Evolutionary conservation across 2,329 filamentous ascomycete species (phyloP).

Genomic region (Meredithiella fracta): DNA sequence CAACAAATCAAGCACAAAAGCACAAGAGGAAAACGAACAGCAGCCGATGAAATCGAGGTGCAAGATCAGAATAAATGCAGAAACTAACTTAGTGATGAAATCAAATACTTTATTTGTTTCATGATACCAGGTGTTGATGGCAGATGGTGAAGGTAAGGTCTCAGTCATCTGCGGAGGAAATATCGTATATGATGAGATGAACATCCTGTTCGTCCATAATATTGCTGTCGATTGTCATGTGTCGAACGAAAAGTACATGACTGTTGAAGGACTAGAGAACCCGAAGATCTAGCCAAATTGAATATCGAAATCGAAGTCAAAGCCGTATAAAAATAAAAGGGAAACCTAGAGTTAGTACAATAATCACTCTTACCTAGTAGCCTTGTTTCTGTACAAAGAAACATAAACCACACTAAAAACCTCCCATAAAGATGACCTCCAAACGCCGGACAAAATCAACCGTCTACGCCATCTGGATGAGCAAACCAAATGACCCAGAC

Average conservation of each 20-base stretch:
- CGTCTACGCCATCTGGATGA: background rate
- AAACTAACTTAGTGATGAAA: background rate
- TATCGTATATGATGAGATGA: too few relatives aligned
- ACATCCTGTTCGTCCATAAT: too few relatives aligned
- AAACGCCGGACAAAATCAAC: background rate
- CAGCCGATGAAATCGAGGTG: too few relatives aligned
- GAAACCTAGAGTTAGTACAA: slow-evolving; percentile 2
- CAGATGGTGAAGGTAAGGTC: background rate
- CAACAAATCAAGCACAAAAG: background rate
- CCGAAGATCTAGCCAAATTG: too few relatives aligned
- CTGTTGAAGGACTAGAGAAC: too few relatives aligned
- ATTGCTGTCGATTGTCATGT: too few relatives aligned
- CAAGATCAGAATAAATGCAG: too few relatives aligned
- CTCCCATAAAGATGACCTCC: background rate
- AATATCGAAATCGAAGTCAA: too few relatives aligned
- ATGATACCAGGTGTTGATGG: background rate
- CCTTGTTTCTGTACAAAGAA: background rate
- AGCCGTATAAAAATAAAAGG: too few relatives aligned
- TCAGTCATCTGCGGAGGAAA: too few relatives aligned
- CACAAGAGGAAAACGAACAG: too few relatives aligned
- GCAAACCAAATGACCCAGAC: background rate
- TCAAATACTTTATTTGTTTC: background rate
- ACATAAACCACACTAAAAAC: background rate
- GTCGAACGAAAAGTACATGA: too few relatives aligned
- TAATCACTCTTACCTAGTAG: background rate